Evolutionary conservation across 2,329 filamentous ascomycete species (phyloP), one percentile per base, ranked within the genome.

Genomic region (Verticillium isaacii): DNA sequence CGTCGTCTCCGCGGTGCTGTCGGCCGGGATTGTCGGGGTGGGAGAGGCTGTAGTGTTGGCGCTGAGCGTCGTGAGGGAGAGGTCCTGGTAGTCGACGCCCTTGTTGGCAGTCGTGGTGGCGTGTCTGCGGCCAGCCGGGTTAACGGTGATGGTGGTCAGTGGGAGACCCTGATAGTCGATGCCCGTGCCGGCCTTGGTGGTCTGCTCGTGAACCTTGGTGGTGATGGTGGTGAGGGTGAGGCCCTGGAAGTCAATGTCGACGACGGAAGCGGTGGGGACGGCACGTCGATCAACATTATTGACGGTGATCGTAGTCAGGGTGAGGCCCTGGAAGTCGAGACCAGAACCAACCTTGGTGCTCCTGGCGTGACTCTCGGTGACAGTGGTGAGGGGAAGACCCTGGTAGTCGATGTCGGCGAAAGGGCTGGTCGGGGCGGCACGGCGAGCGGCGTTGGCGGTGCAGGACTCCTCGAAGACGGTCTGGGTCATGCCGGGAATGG

Each of bases 401-500:
- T 57, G 17, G 34, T 19, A 25, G 5, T 57, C 25, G 34, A 36
- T 37, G 11, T 25, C 19, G 32, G 29, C 5, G 29, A 8, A 32
- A 34, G n/a, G 12, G 25, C 17, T 15, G 23, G n/a, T 37, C 17
- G 25, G 6, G 25, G 8, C 11, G 12, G 57, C 14, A 61, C 68
- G 70, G 23, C 65, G 50, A 11, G 69, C 70, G 12, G 70, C 61
- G 1, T 64, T 29, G 4, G 68, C 69, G 19, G 64, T 61, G 4
- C 56, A 58, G 64, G 54, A 14, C 69, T 68, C 60, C 32, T 61
- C 37, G n/a, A 66, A 45, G 56, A 61, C 63, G 2, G 64, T 59
- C 45, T 65, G 17, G n/a, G 45, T 60, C 66, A 77, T 75, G 11
- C 72, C 71, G 2, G 71, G 69, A 1, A 71, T 61, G 5, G 68